Evolutionary conservation across 2,329 filamentous ascomycete species (phyloP), one percentile per base, ranked within the genome.

Genomic region (Hypoxylon rubiginosum): DNA sequence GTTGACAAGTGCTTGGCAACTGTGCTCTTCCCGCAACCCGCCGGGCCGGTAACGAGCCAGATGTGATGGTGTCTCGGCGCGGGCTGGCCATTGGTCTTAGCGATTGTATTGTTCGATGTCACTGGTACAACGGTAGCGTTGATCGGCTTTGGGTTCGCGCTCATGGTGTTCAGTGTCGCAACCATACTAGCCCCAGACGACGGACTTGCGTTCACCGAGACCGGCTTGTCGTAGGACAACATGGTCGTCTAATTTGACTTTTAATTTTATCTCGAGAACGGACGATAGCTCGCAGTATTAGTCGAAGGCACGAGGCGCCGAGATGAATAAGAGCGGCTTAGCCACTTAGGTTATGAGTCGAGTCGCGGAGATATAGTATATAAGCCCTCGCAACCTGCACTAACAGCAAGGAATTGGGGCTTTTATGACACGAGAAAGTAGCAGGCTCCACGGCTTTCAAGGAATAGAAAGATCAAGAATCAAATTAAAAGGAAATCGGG

Each of bases 11-110:
- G 83, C 71, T 88, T 82, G 46, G 91, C 92, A 28, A 94, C 86
- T 0, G 91, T 94, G 62, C 88, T 92, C 83, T 94, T 94, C 64
- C 92, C 92, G 75, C 90, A 93, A 28, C 92, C 92, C 46, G 92
- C 91, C 55, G 92, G 92, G 28, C 92, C 92, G 1, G 91, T 93
- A 55, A 94, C 88, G 64, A 94, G 84, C 91, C 91, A 94, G 76
- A 94, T 93, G 78, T 94, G 91, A 74, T 90, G 89, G 62, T 83
- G 77, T 61, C 78, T 77, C 58, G 77, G 72, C 26, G 66, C 63
- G 30, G 68, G 32, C 46, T 73, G 71, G 28, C 74, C 68, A 48
- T 72, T 73, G 32, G 62, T 64, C 55, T 71, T 73, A 28, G 75
- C 68, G 53, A 75, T 70, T 28, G 74, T 68, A 61, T 76, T 76